Percentiles rank a stretch among this genome's conserved stretches.
Evolutionary conservation across 148 eudicot genomes (phyloP).

Genomic region (Rhododendron williamsianum): DNA sequence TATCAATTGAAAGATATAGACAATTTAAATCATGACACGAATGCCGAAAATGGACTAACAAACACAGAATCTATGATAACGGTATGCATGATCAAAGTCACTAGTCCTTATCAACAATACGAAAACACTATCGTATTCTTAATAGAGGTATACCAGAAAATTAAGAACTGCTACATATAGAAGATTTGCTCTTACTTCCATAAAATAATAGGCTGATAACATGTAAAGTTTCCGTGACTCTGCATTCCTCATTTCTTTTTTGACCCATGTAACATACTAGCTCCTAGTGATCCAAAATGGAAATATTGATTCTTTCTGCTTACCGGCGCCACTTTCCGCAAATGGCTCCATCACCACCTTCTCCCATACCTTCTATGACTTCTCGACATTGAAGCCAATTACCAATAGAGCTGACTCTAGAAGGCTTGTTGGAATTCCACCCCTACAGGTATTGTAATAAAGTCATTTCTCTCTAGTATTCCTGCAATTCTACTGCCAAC

Average conservation of each 20-base stretch:
- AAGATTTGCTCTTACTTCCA: not conserved
- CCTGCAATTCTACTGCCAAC: constrained; percentile 7
- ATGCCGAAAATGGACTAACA: too few species aligned
- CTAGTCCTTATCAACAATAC: not conserved
- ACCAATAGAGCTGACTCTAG: constrained; percentile 50
- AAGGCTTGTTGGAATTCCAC: constrained; percentile 30
- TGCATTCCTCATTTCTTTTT: not conserved
- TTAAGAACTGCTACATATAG: not conserved
- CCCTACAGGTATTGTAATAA: constrained; percentile 33
- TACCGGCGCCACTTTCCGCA: constrained; percentile 99
- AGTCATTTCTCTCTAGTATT: constrained; percentile 8
- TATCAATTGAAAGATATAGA: too few species aligned
- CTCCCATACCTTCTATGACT: constrained; percentile 49
- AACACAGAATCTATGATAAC: not conserved
- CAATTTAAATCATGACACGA: too few species aligned
- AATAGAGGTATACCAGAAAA: not conserved
- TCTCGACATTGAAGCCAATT: constrained; percentile 94
- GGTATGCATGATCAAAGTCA: not conserved
- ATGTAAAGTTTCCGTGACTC: not conserved
- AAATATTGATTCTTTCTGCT: not conserved
- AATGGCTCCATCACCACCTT: constrained; percentile 53
- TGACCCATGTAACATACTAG: not conserved
- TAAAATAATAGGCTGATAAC: not conserved
- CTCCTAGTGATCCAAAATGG: not conserved
- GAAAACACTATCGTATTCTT: not conserved